Percentiles rank a stretch among this genome's conserved stretches.
phyloP scores from a whole-genome alignment of 1,284 basidiomycete genomes.

The Wallemia ichthyophaga region DNA sequence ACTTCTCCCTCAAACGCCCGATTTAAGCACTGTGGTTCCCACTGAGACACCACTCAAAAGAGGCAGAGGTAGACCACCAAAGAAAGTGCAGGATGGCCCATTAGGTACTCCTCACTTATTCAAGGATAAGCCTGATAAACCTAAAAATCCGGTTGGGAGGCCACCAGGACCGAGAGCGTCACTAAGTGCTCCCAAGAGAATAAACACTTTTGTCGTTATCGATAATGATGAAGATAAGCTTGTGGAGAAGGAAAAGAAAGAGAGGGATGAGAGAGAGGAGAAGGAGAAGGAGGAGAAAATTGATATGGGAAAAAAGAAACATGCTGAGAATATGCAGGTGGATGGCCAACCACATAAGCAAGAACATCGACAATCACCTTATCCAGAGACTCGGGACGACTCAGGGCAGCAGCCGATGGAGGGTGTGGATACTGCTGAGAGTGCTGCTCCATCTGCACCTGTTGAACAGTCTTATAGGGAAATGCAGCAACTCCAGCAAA shows the following conservation, averaged over 20 bases:
- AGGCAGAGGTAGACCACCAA: neutral
- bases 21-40: no score
- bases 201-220: neutral
- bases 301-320: no score
- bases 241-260: neutral
- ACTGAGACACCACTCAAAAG: neutral
- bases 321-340: no score
- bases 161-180: neutral
- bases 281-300: neutral
- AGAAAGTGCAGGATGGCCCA: neutral
- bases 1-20: no score
- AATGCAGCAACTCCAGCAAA: no score
- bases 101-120: neutral
- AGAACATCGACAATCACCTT: no score
- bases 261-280: neutral
- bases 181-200: neutral
- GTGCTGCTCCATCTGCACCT: neutral
- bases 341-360: no score
- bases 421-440: constrained; percentile 2
- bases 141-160: neutral
- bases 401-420: neutral
- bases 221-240: neutral
- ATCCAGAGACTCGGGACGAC: no score
- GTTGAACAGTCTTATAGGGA: neutral
- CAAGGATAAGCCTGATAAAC: neutral